These are phyloP conservation scores for Candida methanosorbosa DNA, from an alignment of 805 yeast genomes.

Conservation along the genomic window DNA sequence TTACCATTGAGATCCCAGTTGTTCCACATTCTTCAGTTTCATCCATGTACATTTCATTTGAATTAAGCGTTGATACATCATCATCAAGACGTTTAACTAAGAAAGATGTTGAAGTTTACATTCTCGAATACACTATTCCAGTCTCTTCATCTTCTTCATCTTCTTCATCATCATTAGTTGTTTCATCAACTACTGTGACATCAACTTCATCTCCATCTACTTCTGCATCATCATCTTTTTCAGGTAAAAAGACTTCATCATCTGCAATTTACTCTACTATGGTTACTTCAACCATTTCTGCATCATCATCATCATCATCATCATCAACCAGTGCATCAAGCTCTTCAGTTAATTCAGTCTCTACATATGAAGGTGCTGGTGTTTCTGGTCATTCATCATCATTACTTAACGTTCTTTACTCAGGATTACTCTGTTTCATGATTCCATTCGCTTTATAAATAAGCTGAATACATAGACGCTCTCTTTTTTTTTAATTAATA, in stretches of 20 bases:
- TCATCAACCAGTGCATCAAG: conserved; percentile 11
- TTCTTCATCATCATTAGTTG: too few species aligned
- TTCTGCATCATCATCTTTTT: too few species aligned
- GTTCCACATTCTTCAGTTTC: neutral
- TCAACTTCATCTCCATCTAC: conserved; percentile 11
- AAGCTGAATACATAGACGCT: too few species aligned
- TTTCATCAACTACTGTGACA: conserved; percentile 15
- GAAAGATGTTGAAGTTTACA: neutral
- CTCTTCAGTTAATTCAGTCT: conserved; percentile 8
- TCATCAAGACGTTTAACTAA: neutral
- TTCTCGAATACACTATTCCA: conserved; percentile 1
- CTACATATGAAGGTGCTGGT: too few species aligned
- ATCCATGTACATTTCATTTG: neutral
- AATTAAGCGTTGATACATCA: neutral
- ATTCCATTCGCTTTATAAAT: too few species aligned
- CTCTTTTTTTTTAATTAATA: too few species aligned
- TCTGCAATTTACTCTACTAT: too few species aligned
- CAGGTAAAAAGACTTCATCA: too few species aligned
- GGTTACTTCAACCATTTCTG: conserved; percentile 11
- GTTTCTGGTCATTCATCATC: too few species aligned
- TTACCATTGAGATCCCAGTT: neutral
- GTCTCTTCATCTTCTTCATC: conserved; percentile 10
- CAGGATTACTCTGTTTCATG: too few species aligned
- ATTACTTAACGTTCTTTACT: too few species aligned
- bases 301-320: conserved; percentile 15